Conservation (phyloP, 768 basidiomycete genomes). For the Xanthoconium stramineum region DNA sequence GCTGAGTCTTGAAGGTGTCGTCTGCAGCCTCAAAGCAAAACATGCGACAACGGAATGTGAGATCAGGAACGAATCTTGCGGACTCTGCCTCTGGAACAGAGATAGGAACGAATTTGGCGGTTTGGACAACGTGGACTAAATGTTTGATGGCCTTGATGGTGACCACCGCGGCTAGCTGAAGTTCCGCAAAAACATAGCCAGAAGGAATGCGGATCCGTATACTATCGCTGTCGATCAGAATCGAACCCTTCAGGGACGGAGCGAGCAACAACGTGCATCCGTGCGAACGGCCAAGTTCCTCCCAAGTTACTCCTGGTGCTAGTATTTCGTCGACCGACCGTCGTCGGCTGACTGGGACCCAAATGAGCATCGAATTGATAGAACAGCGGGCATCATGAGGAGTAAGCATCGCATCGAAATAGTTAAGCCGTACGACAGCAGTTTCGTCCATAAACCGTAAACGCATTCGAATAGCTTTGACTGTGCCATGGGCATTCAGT, state of each 20-base stretch:
- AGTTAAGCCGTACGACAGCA: slow-evolving; percentile 37
- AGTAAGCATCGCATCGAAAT: slow-evolving; percentile 20
- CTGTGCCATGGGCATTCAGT: slow-evolving; percentile 30
- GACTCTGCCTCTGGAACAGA: slow-evolving; percentile 66
- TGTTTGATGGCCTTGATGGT: slow-evolving; percentile 74
- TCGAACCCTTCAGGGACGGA: slow-evolving; percentile 30
- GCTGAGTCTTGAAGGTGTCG: slow-evolving; percentile 74
- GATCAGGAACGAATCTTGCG: slow-evolving; percentile 66
- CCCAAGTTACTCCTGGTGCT: slow-evolving; percentile 52
- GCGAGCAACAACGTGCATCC: slow-evolving; percentile 44
- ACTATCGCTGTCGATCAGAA: slow-evolving; percentile 59
- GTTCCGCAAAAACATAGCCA: slow-evolving; percentile 69
- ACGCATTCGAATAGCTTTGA: slow-evolving; percentile 47
- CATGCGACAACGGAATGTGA: slow-evolving; percentile 55
- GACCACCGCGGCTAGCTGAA: slow-evolving; percentile 68
- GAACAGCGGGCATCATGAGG: slow-evolving; percentile 30
- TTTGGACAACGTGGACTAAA: slow-evolving; percentile 51
- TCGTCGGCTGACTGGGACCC: slow-evolving; percentile 49
- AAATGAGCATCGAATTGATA: slow-evolving; percentile 45
- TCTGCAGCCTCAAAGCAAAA: slow-evolving; percentile 79
- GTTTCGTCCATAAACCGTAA: slow-evolving; percentile 48
- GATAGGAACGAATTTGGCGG: slow-evolving; percentile 50
- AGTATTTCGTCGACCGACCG: slow-evolving; percentile 30
- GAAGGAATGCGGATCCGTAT: slow-evolving; percentile 76
- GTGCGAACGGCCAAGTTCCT: slow-evolving; percentile 64